A percentile compares a stretch with the other conserved stretches of the same genome.
phyloP scores from a whole-genome alignment of 225 moss, liverwort and hornwort species.

The Rhytidiadelphus loreus region DNA sequence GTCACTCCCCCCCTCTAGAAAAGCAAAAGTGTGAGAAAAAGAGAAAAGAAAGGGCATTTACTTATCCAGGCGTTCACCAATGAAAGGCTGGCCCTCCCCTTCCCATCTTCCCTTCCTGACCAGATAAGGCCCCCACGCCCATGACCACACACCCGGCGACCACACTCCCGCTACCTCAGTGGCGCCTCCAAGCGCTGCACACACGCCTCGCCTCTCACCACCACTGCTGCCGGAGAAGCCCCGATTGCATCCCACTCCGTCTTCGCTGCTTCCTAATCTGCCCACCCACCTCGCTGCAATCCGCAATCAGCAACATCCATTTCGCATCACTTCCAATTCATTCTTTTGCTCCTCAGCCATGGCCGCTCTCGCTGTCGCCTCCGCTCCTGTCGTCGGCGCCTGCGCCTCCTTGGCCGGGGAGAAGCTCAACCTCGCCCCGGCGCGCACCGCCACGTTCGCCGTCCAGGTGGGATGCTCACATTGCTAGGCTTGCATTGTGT shows the following conservation, averaged over 20 bases:
- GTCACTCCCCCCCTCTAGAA: too few species aligned
- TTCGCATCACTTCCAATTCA: background rate
- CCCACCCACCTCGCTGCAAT: background rate
- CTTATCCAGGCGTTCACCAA: background rate
- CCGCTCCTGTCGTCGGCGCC: background rate
- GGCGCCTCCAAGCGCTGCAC: background rate
- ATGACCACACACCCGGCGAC: background rate
- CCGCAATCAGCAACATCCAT: background rate
- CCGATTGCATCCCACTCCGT: background rate
- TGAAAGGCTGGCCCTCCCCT: background rate
- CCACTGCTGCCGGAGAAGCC: background rate
- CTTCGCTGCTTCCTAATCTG: background rate
- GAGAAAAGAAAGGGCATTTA: background rate
- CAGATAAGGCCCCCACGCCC: conserved; percentile 9
- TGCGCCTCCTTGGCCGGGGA: conserved; percentile 8
- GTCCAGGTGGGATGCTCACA: background rate
- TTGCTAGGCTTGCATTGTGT: background rate
- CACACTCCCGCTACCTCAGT: background rate
- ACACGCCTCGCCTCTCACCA: background rate
- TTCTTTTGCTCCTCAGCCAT: background rate
- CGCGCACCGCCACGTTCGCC: background rate
- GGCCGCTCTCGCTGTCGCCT: conserved; percentile 6
- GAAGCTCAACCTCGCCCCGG: background rate
- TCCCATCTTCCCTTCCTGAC: background rate
- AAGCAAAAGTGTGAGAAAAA: background rate